Base-by-base conservation (phyloP, 2,329 filamentous ascomycete species). In the Pezicula neosporulosa region DNA sequence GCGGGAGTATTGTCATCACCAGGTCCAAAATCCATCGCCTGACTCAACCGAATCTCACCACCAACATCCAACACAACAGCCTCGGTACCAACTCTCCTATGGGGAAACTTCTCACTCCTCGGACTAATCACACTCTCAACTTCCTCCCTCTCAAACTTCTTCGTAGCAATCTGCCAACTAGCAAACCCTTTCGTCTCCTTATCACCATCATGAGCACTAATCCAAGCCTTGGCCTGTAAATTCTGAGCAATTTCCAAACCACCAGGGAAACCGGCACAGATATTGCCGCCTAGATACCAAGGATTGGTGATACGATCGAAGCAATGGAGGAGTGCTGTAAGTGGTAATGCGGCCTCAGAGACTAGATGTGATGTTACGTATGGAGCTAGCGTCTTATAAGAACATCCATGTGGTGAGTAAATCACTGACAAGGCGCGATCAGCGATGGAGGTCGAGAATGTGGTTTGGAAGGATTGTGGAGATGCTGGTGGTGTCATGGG, bases 381-480 rank as follows among this genome's bases (percentile, higher is more conserved):
- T 6, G 77, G 69, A 28, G 73, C 68, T 9, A 89, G 69, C 19
- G 75, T 70, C 5, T 72, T 63, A 58, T 80, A 81, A 0, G 75
- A 70, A 37, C 83, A 77, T 12, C 84, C 84, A 60, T 87, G 83
- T 0, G 85, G 84, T 0, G 82, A 82, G 66, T 83, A 88, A 45
- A 88, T 70, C 39, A 87, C 68, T 1, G 82, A 86, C 18, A 87
- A 64, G 2, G 81, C 76, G 57, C 68, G 63, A 21, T 69, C 68
- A 66, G 60, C 68, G 64, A 54, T 63, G 60, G 64, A 48, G 58
- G 69, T 24, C 64, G 64, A 48, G 60, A 61, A 47, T 53, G 60
- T 53, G 45, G 58, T 50, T 54, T 51, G 19, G 50, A 55, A 44
- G 53, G 64, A 56, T 50, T 55, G 10, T 47, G 60, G 49, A 27